phyloP scores from a whole-genome alignment of 371 early-diverging fungal species.

The Rhizomucor pusillus region DNA sequence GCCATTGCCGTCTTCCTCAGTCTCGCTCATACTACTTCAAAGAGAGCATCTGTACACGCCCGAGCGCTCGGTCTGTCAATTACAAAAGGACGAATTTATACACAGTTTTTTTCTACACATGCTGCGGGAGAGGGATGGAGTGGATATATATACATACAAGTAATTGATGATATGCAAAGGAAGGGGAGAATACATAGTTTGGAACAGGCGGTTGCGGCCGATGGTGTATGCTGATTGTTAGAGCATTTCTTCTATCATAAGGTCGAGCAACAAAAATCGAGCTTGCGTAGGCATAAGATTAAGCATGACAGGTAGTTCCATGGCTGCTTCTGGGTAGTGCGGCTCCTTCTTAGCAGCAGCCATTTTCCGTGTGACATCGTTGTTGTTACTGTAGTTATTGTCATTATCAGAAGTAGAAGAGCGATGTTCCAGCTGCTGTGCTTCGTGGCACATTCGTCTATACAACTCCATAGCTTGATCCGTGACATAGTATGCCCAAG shows the following conservation, averaged over 20 bases:
- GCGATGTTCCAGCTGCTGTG: conserved; percentile 1
- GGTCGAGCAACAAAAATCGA: conserved; percentile 21
- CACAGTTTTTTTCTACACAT: too few relatives aligned
- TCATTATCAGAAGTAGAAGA: conserved; percentile 12
- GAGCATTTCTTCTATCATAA: conserved; percentile 15
- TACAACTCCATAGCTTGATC: conserved; percentile 22
- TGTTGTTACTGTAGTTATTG: conserved; percentile 10
- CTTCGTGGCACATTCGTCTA: too few relatives aligned
- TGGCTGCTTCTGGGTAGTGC: too few relatives aligned
- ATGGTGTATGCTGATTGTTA: too few relatives aligned
- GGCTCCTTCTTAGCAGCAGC: conserved; percentile 1
- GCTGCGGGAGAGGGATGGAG: too few relatives aligned
- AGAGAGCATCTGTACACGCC: too few relatives aligned
- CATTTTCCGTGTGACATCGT: not conserved
- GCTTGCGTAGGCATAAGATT: conserved; percentile 14
- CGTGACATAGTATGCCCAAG: conserved; percentile 21
- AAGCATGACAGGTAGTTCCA: conserved; percentile 11
- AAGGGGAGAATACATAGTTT: too few relatives aligned
- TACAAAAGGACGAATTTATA: too few relatives aligned
- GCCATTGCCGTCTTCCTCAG: not conserved
- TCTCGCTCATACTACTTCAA: not conserved
- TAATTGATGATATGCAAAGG: too few relatives aligned
- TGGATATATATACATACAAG: too few relatives aligned
- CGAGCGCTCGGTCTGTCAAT: too few relatives aligned
- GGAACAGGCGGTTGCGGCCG: too few relatives aligned